Evolutionary conservation across 768 basidiomycete species (phyloP), one percentile per base, ranked within the genome.

Genomic region (Suillus alpinus): DNA sequence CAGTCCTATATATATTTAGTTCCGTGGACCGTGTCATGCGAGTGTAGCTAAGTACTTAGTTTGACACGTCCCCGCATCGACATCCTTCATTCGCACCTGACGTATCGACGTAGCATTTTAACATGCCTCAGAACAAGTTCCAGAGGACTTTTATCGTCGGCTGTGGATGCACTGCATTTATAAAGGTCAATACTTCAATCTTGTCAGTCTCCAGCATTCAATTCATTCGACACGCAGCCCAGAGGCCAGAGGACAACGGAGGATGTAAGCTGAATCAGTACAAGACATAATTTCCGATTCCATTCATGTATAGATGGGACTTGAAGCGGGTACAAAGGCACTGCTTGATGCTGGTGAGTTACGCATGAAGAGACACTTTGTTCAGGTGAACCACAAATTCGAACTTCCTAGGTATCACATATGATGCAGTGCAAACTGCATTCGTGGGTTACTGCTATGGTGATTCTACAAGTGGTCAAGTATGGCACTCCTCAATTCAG

Each of bases 251-350:
- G 89, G 70, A 78, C 81, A 6, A 89, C 89, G 0, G 88, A 91
- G 62, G 89, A 93, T 65, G 89, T 88, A 73, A 63, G 84, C 58
- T 3, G 20, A 39, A 41, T 12, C 34, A 56, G 14, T 59, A 43
- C 23, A 41, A 34, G 55, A 50, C 49, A 41, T 29, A 5, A 18
- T 58, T 39, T 31, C 23, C 23, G 13, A 31, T 14, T 5, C 26
- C n/a, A 56, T 2, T 41, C 67, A 26, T 29, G 31, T 58, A 23
- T 56, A 92, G 88, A 92, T 94, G 88, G 92, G 91, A 6, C 77
- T 94, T 46, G 93, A 94, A 72, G 93, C 93, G 1, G 84, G 89
- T 1, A 92, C 91, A 1, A 94, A 95, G 67, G 92, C 93, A 0
- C 79, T 94, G 26, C 82, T 94, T 16, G 93, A 95, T 66, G 92